A percentile compares a stretch with the other conserved stretches of the same genome.
Conservation (phyloP, 2,329 filamentous ascomycete species). For the Teratosphaeria viscida region DNA sequence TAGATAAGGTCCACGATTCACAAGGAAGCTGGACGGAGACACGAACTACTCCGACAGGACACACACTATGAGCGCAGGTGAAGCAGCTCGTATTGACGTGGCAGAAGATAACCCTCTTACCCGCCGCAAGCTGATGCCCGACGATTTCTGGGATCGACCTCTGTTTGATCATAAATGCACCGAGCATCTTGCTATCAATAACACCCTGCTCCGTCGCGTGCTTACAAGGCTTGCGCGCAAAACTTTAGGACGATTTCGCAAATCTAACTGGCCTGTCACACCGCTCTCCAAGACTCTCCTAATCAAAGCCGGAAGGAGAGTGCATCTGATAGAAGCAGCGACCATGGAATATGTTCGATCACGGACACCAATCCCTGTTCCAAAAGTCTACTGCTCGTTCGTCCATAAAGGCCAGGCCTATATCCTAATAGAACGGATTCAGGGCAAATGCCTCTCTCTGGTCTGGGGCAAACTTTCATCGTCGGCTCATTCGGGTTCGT, state of each 20-base stretch:
- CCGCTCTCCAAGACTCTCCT: background rate
- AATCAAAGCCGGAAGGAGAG: background rate
- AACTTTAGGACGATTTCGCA: background rate
- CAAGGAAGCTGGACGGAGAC: no score
- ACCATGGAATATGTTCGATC: constrained; percentile 32
- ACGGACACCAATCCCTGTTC: no score
- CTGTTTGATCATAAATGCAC: background rate
- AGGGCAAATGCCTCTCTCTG: constrained; percentile 3
- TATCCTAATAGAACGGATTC: constrained; percentile 35
- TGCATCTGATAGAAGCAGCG: constrained; percentile 23
- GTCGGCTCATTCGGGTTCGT: background rate
- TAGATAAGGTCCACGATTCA: no score
- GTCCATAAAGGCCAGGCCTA: constrained; percentile 29
- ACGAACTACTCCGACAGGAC: no score
- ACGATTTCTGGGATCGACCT: background rate
- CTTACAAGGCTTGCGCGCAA: background rate
- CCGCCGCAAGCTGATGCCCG: no score
- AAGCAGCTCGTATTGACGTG: no score
- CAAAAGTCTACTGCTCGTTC: constrained; percentile 10
- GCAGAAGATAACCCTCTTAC: no score
- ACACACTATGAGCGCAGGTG: no score
- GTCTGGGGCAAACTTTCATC: background rate
- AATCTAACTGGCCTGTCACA: background rate
- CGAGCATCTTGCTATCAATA: constrained; percentile 1
- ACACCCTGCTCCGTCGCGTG: background rate